Evolutionary conservation across 495 filamentous ascomycete genomes (phyloP), one percentile per base, ranked within the genome.

Genomic region (Penicillium paxilli): DNA sequence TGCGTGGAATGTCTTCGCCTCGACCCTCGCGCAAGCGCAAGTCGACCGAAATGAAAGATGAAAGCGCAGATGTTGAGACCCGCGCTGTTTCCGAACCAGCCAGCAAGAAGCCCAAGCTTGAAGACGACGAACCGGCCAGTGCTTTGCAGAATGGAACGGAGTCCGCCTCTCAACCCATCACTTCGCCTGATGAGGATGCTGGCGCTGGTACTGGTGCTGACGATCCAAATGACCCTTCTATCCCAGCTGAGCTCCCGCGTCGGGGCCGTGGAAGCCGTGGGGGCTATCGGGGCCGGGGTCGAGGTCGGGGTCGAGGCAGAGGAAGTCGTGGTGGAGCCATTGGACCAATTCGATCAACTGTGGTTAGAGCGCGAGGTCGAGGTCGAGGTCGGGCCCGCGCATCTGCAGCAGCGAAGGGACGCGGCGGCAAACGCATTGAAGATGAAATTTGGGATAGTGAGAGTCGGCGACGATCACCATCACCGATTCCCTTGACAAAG

Each of bases 191-290:
- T 4, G 64, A 62, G 11, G 7, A 44, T 12, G 55, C 49, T n/a
- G n/a, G n/a, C n/a, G n/a, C n/a, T n/a, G n/a, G n/a, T n/a, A n/a
- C n/a, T n/a, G n/a, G n/a, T n/a, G n/a, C n/a, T n/a, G n/a, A n/a
- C n/a, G 57, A 54, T 20, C 44, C 38, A 6, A 32, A 30, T 1
- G 17, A 49, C 12, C 16, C 30, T 16, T 26, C 44, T 23, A 47
- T 23, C 28, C 26, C 26, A n/a, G 54, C 28, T 9, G 58, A 56
- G n/a, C 41, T 54, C 7, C 49, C 49, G 7, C 41, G 73, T 38
- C 54, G 70, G 55, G 65, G 66, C 33, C 73, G 76, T 41, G 71
- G 71, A 24, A 67, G 69, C 30, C 58, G 68, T 21, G 65, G 68
- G 40, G 54, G 49, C 20, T 52, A 48, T 25, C 62, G 65, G 4